Conservation (phyloP, 495 filamentous ascomycete genomes). For the Penicillium goetzii region DNA sequence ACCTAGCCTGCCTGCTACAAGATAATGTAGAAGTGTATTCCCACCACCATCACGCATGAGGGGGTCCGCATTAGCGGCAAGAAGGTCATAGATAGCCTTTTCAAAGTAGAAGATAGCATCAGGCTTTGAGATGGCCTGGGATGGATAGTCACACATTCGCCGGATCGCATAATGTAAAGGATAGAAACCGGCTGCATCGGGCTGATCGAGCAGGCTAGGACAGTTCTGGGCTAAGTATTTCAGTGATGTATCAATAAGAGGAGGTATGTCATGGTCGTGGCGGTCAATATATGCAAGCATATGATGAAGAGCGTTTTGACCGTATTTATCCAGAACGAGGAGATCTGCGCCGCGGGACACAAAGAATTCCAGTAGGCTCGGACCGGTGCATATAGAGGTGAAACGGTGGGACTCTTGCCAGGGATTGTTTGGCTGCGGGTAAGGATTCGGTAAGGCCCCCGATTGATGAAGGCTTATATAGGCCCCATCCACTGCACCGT, state of each 20-base stretch:
- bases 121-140: neutral
- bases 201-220: neutral
- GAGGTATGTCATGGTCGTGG: neutral
- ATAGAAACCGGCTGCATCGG: neutral
- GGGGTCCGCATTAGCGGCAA: neutral
- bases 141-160: neutral
- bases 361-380: conserved; percentile 3
- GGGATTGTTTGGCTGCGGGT: conserved; percentile 1
- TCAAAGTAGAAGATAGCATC: neutral
- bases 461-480: neutral
- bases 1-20: neutral
- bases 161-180: neutral
- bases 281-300: neutral
- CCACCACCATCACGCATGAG: neutral
- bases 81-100: neutral
- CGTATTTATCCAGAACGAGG: neutral
- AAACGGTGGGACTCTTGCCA: neutral
- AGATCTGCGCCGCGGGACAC: conserved; percentile 1
- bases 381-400: neutral
- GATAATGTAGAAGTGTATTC: conserved; percentile 1
- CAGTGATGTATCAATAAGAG: neutral
- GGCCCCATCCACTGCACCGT: neutral
- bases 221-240: neutral
- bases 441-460: neutral
- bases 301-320: conserved; percentile 2